Evolutionary conservation across 1,284 basidiomycete species (phyloP).

Genomic region (Puccinia polysora): DNA sequence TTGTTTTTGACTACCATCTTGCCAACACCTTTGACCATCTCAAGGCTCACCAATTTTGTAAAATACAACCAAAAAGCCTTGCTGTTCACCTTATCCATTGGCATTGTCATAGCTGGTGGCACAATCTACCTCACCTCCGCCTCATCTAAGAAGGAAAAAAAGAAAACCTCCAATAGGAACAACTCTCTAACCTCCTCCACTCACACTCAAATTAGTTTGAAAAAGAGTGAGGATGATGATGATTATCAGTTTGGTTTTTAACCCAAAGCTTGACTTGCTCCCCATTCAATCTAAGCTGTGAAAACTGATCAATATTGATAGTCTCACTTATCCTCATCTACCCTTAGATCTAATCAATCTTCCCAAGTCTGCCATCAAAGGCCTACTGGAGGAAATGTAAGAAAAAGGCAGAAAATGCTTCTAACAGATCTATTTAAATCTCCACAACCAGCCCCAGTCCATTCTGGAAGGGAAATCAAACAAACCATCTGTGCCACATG

Average conservation of each 20-base stretch:
- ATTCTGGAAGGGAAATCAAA: slow-evolving; percentile 96
- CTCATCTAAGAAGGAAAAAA: slow-evolving; percentile 27
- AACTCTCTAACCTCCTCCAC: neutral
- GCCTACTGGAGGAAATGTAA: slow-evolving; percentile 53
- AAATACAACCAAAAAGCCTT: slow-evolving; percentile 7
- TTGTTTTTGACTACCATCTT: neutral
- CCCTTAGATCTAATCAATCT: slow-evolving; percentile 24
- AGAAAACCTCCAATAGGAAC: neutral
- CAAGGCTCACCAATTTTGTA: slow-evolving; percentile 12
- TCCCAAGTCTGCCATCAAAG: slow-evolving; percentile 21
- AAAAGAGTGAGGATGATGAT: slow-evolving; percentile 11
- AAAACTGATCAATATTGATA: neutral
- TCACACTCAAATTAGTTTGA: slow-evolving; percentile 2
- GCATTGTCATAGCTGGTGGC: slow-evolving; percentile 32
- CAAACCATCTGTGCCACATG: no score
- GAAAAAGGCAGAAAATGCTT: no score
- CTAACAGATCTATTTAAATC: no score
- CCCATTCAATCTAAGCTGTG: neutral
- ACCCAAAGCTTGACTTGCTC: neutral
- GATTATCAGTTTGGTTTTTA: slow-evolving; percentile 7
- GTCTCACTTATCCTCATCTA: neutral
- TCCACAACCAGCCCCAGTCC: slow-evolving; percentile 81
- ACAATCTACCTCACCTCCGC: slow-evolving; percentile 42
- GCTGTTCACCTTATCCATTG: slow-evolving; percentile 26
- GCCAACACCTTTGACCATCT: neutral